Base-by-base conservation (phyloP, 2,329 filamentous ascomycete species). In the Metarhizium brunneum region DNA sequence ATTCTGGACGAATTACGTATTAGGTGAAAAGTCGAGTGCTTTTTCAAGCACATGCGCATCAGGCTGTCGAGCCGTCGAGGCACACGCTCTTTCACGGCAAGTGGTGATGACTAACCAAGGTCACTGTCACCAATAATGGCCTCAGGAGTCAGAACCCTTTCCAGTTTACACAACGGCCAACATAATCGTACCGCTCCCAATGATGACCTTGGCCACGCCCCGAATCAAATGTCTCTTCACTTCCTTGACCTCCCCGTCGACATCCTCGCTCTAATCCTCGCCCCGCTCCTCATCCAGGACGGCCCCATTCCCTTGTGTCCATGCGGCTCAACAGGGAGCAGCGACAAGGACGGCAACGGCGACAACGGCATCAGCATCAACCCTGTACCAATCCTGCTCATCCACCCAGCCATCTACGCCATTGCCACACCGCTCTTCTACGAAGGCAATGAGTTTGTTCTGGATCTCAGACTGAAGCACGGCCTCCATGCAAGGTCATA, bases 201-300 rank as follows among this genome's bases (percentile, higher is more conserved):
- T 25, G 6, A 47, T 47, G 43, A n/a, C 18, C 4, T 6, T 16
- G 13, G 13, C 18, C 7, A 25, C 43, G 6, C 4, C 43, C 43
- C 7, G 8, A 47, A 18, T 36, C 52, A 20, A 29, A 54, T 56
- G 57, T 20, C 53, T 10, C 36, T 68, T 42, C 64, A 69, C 50
- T 55, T 71, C 6, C 64, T 71, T 4, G 69, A 71, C 40, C 63
- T 71, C 2, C 68, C 69, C 3, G 60, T 69, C 56, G 68, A 71
- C 49, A 59, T 71, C 14, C 56, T 71, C 47, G 60, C 62, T 43
- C 60, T 69, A 49, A 67, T 71, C 43, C 59, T 69, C 4, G 54
- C 55, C 4, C 66, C 65, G 6, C 64, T 70, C 18, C 59, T 71
- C 45, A 65, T 59, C 14, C 60, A 64, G 13, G 32, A 35, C 32